These are phyloP conservation scores for Penicillium subrubescens DNA, from an alignment of 495 filamentous ascomycete genomes.

Conservation along the genomic window DNA sequence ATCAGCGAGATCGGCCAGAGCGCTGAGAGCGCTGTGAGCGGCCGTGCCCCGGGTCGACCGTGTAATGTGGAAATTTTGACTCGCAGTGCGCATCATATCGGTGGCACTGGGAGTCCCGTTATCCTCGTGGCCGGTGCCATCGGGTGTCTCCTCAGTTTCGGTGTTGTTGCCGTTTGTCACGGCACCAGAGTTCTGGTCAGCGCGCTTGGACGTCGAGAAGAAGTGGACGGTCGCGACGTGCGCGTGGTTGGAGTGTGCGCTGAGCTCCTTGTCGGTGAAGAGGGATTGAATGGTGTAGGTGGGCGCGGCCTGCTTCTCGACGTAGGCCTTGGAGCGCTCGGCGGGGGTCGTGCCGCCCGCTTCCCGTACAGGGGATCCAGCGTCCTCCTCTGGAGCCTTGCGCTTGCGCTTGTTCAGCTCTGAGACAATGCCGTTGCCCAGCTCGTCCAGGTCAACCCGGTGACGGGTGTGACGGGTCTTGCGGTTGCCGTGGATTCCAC, in stretches of 20 bases:
- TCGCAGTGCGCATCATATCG: constrained; percentile 71
- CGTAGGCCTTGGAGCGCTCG: constrained; percentile 44
- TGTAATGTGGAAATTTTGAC: constrained; percentile 66
- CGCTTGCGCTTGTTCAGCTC: constrained; percentile 77
- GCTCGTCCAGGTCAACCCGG: constrained; percentile 77
- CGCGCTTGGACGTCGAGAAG: constrained; percentile 54
- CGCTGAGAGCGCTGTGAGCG: constrained; percentile 55
- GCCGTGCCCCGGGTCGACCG: constrained; percentile 65
- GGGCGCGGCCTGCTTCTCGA: constrained; percentile 46
- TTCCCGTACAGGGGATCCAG: constrained; percentile 68
- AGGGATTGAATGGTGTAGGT: constrained; percentile 83
- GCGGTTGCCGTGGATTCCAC: constrained; percentile 76
- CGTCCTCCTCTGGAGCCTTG: constrained; percentile 68
- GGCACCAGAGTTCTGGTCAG: constrained; percentile 43
- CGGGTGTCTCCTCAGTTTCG: constrained; percentile 47
- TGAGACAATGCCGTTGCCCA: constrained; percentile 61
- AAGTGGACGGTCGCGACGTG: constrained; percentile 65
- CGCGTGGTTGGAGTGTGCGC: constrained; percentile 70
- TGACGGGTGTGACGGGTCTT: constrained; percentile 83
- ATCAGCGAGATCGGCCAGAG: constrained; percentile 65
- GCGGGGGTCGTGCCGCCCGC: constrained; percentile 50
- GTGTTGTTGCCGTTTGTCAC: constrained; percentile 50
- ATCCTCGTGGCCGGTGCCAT: constrained; percentile 54
- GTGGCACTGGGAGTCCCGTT: constrained; percentile 56
- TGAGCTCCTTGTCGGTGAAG: constrained; percentile 92